phyloP scores from a whole-genome alignment of 495 filamentous ascomycete genomes.

The Neurospora sp. region DNA sequence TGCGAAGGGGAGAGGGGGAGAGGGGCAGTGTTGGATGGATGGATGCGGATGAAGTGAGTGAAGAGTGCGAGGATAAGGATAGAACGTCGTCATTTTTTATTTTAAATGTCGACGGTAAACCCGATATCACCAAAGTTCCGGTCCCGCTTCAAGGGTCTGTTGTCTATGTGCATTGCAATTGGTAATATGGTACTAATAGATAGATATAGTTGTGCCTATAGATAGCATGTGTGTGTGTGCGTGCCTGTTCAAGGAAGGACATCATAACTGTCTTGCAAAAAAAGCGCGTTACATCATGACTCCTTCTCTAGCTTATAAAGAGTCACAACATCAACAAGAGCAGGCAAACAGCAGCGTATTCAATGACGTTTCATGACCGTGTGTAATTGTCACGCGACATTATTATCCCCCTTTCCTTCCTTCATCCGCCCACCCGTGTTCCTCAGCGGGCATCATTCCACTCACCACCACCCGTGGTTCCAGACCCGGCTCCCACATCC shows the following conservation, averaged over 20 bases:
- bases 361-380: neutral
- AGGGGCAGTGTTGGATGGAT: neutral
- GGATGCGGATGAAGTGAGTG: neutral
- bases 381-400: neutral
- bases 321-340: neutral
- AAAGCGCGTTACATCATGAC: neutral
- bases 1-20: neutral
- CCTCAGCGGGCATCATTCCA: neutral
- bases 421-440: neutral
- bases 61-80: neutral
- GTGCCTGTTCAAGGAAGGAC: neutral
- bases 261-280: neutral
- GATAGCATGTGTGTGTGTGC: neutral
- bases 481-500: slow-evolving; percentile 27
- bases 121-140: neutral
- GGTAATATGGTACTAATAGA: neutral
- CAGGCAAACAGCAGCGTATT: neutral
- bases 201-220: neutral
- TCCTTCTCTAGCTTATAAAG: neutral
- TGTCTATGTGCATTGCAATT: neutral
- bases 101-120: neutral
- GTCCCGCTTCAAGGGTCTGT: neutral
- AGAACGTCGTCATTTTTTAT: neutral
- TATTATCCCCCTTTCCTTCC: neutral
- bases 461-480: neutral